Base-by-base conservation (phyloP, 2,329 filamentous ascomycete species). In the Penicillium janthinellum region DNA sequence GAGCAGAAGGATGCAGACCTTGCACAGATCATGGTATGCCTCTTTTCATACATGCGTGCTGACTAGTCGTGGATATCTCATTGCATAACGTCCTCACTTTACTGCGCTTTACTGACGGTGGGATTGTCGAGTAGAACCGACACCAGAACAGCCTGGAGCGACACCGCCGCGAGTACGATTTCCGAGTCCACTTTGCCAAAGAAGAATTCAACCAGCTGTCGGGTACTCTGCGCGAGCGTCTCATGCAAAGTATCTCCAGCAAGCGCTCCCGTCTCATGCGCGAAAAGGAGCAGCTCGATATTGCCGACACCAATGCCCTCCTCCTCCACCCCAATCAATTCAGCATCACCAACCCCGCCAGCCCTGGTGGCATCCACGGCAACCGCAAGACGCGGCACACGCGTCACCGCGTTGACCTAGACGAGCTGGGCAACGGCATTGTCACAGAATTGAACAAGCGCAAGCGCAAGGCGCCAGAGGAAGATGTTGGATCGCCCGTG, bases 1-100 rank as follows among this genome's bases (percentile, higher is more conserved):
- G 93, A 98, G 76, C 86, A 91, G 70, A 86, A 91, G 67, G 95
- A 99, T 79, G 88, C 90, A 64, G 88, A 93, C 68, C 79, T 98
- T 71, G 88, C 90, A 6, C 86, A 89, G 71, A 85, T 96, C 66
- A 89, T 90, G 83, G 95, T 96, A 82, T 38, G 41, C 28, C 38
- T n/a, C 54, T 58, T 39, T 47, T 20, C n/a, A 20, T 52, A 41
- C 14, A 11, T 22, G 20, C 35, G n/a, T 28, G 17, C 10, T n/a
- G 17, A 6, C 20, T 49, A 37, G 34, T 34, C 22, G 4, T 15
- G 20, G 20, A 25, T 25, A 25, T 12, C 25, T 20, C 49, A 10
- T 20, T 28, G 17, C 28, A 50, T 20, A 15, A 15, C 31, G 14
- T 37, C 12, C 14, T 50, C 31, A 1, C 22, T 37, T 37, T 37